phyloP scores from a whole-genome alignment of 129 eudicot species.

The Dittrichia graveolens region DNA sequence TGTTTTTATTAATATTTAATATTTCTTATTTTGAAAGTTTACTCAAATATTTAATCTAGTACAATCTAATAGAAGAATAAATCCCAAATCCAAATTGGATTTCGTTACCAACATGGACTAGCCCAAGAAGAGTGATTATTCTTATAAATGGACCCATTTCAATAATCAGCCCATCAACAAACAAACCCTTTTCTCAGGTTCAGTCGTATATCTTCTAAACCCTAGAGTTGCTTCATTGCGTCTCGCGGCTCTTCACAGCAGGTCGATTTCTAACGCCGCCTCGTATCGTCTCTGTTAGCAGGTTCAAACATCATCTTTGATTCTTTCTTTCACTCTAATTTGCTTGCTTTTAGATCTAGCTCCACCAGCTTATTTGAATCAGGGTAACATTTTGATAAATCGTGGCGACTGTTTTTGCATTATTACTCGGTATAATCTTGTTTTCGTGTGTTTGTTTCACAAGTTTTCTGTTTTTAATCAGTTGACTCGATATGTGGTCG shows the following conservation, averaged over 20 bases:
- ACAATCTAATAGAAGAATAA: no score
- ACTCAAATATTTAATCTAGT: no score
- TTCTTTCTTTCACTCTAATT: background rate
- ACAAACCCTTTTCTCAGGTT: conserved; percentile 2
- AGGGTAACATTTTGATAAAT: background rate
- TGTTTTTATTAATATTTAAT: no score
- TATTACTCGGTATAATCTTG: background rate
- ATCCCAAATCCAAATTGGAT: background rate
- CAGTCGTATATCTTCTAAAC: conserved; percentile 28
- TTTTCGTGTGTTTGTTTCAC: background rate
- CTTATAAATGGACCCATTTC: background rate
- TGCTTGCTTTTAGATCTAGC: background rate
- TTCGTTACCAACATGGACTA: background rate
- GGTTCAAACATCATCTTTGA: background rate
- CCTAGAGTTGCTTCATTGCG: background rate
- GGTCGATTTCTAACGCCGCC: conserved; percentile 20
- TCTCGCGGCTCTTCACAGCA: conserved; percentile 19
- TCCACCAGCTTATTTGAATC: background rate
- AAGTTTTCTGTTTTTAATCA: background rate
- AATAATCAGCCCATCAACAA: background rate
- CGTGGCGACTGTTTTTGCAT: background rate
- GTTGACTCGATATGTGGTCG: background rate
- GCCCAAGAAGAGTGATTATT: no score
- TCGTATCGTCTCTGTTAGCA: conserved; percentile 11
- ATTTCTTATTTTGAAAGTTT: no score